These are phyloP conservation scores for Tetrastigma voinierianum DNA, from an alignment of 164 flowering plant genomes.

Conservation along the genomic window DNA sequence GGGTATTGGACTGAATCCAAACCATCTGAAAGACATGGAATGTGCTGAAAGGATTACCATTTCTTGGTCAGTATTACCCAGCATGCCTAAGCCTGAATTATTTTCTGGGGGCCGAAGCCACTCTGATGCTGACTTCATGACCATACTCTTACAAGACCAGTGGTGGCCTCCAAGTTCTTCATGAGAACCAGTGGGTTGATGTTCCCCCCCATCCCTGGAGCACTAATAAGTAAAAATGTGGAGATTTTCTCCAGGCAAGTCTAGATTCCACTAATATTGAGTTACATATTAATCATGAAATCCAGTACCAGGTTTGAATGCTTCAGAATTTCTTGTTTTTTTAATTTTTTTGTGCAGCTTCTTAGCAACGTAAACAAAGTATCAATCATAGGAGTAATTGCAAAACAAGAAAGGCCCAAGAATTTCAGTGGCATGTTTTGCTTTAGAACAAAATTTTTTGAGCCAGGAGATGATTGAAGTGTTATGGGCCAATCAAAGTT, in stretches of 20 bases:
- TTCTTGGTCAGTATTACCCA: conserved; percentile 27
- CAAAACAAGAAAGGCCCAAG: too few species aligned
- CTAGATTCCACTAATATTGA: too few species aligned
- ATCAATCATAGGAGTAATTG: too few species aligned
- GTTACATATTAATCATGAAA: too few species aligned
- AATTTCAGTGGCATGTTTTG: too few species aligned
- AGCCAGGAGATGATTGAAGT: too few species aligned
- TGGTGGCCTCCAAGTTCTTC: conserved; percentile 31
- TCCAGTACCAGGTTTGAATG: too few species aligned
- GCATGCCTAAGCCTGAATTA: conserved; percentile 28
- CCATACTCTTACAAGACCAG: conserved; percentile 30
- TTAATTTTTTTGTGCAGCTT: too few species aligned
- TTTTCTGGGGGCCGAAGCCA: conserved; percentile 23
- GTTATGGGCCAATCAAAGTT: too few species aligned
- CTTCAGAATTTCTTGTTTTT: too few species aligned
- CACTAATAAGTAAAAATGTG: conserved; percentile 28
- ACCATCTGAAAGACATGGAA: conserved; percentile 16
- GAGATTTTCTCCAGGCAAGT: conserved; percentile 14
- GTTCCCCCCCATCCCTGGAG: conserved; percentile 23
- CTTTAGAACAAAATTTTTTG: too few species aligned
- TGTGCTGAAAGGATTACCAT: conserved; percentile 12
- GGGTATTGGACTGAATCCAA: conserved; percentile 23
- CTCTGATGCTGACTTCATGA: conserved; percentile 24
- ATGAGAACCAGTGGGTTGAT: conserved; percentile 26
- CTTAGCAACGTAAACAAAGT: too few species aligned